phyloP scores from a whole-genome alignment of 768 basidiomycete species.

The Suillus bovinus region DNA sequence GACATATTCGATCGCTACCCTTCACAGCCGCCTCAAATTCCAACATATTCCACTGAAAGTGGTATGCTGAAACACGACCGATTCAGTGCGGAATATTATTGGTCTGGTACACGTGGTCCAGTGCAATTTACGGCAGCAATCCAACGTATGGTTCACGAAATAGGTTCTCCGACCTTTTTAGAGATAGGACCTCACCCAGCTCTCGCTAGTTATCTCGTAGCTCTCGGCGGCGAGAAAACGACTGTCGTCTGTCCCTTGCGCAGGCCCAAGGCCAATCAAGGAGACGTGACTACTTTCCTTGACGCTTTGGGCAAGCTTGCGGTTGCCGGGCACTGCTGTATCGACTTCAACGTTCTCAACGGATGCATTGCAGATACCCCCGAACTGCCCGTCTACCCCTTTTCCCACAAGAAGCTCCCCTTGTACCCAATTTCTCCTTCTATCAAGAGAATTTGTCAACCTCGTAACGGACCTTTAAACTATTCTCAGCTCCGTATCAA shows the following conservation, averaged over 20 bases:
- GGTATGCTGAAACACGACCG: conserved; percentile 20
- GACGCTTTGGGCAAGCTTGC: conserved; percentile 30
- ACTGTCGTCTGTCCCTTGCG: not conserved
- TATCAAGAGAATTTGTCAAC: conserved; percentile 21
- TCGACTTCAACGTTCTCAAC: conserved; percentile 36
- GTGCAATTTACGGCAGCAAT: conserved; percentile 40
- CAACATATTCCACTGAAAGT: conserved; percentile 40
- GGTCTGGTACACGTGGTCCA: conserved; percentile 38
- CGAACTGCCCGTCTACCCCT: conserved; percentile 19
- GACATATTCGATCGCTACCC: conserved; percentile 35
- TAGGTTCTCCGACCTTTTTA: conserved; percentile 16
- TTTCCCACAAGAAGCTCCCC: conserved; percentile 26
- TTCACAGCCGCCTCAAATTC: conserved; percentile 24
- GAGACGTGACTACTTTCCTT: conserved; percentile 29
- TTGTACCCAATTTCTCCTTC: conserved; percentile 16
- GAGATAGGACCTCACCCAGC: conserved; percentile 25
- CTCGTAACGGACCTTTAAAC: conserved; percentile 39
- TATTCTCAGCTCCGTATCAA: conserved; percentile 37
- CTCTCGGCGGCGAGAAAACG: not conserved
- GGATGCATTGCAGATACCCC: conserved; percentile 9
- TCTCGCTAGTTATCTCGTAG: not conserved
- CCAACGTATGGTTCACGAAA: conserved; percentile 23
- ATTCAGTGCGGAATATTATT: conserved; percentile 41
- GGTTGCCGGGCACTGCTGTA: conserved; percentile 28
- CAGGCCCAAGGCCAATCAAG: conserved; percentile 2